Percentiles rank a stretch among this genome's conserved stretches.
Conservation (phyloP, 768 basidiomycete genomes). For the Daedaleopsis sinensis region DNA sequence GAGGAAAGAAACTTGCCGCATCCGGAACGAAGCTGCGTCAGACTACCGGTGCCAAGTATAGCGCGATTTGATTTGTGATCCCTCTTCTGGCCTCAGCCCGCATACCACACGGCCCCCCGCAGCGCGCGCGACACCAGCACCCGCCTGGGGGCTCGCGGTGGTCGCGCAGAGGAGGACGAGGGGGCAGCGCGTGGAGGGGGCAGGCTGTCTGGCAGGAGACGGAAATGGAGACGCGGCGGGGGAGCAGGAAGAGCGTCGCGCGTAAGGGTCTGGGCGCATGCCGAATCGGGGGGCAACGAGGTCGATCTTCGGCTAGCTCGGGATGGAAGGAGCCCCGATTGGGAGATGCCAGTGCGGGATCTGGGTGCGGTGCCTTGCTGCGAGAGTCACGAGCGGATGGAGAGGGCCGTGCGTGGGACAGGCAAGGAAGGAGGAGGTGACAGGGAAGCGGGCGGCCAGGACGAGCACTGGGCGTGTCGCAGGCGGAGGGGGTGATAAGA, state of each 20-base stretch:
- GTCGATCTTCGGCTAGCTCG: constrained; percentile 27
- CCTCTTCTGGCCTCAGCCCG: constrained; percentile 6
- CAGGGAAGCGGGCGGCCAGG: constrained; percentile 21
- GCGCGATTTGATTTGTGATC: constrained; percentile 16
- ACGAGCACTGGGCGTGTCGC: constrained; percentile 18
- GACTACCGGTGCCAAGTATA: constrained; percentile 21
- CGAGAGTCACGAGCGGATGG: constrained; percentile 21
- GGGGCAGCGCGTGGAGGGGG: not conserved
- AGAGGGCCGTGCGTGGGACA: constrained; percentile 24
- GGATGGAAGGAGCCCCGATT: constrained; percentile 19
- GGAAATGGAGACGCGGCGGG: constrained; percentile 13
- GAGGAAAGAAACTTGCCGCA: constrained; percentile 18
- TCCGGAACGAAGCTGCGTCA: constrained; percentile 14
- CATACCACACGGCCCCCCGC: not conserved
- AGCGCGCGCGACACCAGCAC: not conserved
- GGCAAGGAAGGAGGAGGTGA: constrained; percentile 17
- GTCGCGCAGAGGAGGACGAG: not conserved
- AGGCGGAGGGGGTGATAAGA: constrained; percentile 24
- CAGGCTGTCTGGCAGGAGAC: constrained; percentile 1
- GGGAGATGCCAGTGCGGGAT: constrained; percentile 13
- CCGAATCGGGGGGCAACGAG: constrained; percentile 22
- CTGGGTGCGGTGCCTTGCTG: constrained; percentile 21
- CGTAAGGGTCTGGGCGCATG: constrained; percentile 22
- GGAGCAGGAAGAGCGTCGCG: constrained; percentile 8
- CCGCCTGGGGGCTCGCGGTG: not conserved